Evolutionary conservation across 1,139 yeast species (phyloP), one percentile per base, ranked within the genome.

Genomic region (Petasospora fabianii): DNA sequence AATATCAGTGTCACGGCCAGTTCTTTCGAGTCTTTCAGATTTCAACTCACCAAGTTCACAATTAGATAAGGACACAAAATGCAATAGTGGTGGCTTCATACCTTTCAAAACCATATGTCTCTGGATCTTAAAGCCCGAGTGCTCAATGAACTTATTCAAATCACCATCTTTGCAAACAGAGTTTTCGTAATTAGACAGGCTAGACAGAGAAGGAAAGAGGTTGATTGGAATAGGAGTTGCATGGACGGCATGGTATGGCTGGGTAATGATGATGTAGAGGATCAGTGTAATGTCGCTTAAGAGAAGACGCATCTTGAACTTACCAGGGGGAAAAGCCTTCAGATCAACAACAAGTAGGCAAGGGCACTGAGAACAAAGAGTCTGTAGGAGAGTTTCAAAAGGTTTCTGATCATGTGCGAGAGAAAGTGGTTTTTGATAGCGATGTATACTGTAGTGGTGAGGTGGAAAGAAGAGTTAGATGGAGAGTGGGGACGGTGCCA

Each of bases 101-200:
- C 70, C 63, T 30, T 66, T 61, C 24, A 77, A 52, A 26, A 68
- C 70, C 48, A 73, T 75, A 27, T 73, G 71, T 32, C 82, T 65
- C 36, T 72, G 71, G 3, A 81, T 62, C 44, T 75, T 73, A 54
- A 79, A 77, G 1, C 90, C 90, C 0, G 82, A 69, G 47, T 74
- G 81, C 3, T 32, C 40, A 12, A 31, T 19, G 22, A 31, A 30
- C 31, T 24, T 19, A 19, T 22, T 29, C 16, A 27, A 18, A 11
- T 24, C 22, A 21, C 30, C 35, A 15, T 30, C 39, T 10, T 30
- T 26, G 21, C 43, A 39, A 12, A 22, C 24, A 6, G 39, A 26
- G n/a, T 27, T 21, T 22, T 30, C 39, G 11, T 13, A 22, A 17
- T 24, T 16, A 6, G 24, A 20, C 6, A 14, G 3, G 22, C 19